phyloP scores from a whole-genome alignment of 257 asterid species.

The Rubia yunnanensis region DNA sequence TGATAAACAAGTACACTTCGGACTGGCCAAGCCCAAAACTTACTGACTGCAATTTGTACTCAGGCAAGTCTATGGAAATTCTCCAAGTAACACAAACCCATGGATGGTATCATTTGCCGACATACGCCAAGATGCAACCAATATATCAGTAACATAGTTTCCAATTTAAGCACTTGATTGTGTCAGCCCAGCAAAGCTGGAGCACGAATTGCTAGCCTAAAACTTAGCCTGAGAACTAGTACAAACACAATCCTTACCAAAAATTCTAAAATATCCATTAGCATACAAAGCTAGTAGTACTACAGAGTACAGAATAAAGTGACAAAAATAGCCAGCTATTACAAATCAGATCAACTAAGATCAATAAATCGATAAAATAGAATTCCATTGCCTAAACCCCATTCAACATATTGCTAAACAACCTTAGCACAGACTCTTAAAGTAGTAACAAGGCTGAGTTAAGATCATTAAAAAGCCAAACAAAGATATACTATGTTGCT shows the following conservation, averaged over 20 bases:
- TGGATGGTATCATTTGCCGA: no score
- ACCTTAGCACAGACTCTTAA: neutral
- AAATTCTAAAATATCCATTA: neutral
- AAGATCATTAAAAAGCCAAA: neutral
- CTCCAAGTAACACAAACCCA: neutral
- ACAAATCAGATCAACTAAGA: no score
- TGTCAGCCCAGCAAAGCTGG: neutral
- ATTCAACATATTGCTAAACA: neutral
- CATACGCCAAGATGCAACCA: neutral
- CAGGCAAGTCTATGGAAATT: no score
- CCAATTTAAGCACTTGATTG: neutral
- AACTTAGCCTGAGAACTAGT: neutral
- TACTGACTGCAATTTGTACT: neutral
- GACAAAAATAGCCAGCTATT: no score
- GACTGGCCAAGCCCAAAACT: neutral
- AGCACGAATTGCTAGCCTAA: neutral
- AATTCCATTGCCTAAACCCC: neutral
- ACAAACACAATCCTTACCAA: neutral
- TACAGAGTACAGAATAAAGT: neutral
- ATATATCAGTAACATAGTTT: neutral
- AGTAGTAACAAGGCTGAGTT: neutral
- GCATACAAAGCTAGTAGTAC: neutral
- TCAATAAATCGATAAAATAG: neutral
- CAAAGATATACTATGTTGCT: neutral
- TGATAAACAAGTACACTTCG: neutral